Evolutionary conservation across 2,329 filamentous ascomycete species (phyloP).

Genomic region (Alternaria dauci): DNA sequence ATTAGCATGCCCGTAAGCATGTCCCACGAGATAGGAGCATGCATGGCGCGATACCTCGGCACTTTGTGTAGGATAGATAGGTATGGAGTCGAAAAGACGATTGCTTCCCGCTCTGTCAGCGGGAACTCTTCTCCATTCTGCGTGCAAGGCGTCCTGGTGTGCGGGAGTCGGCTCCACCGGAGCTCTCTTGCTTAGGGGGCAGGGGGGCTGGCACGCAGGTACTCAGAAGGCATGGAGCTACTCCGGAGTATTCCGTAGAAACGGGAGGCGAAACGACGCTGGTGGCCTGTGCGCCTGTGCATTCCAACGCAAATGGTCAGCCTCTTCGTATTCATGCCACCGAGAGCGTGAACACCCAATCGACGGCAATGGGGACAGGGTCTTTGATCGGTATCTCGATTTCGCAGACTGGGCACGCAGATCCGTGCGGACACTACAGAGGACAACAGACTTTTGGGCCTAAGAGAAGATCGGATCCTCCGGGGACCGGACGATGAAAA

Average conservation of each 20-base stretch:
- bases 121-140: not conserved
- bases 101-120: not conserved
- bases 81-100: not conserved
- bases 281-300: not conserved
- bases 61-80: not conserved
- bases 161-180: not conserved
- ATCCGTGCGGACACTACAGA: not conserved
- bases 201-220: not conserved
- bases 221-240: not conserved
- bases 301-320: not conserved
- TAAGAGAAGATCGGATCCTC: not conserved
- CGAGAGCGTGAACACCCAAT: not conserved
- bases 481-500: not conserved
- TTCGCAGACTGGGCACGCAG: not conserved
- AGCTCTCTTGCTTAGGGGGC: not conserved
- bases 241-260: not conserved
- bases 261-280: not conserved
- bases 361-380: not conserved
- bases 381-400: not conserved
- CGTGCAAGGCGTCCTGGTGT: not conserved
- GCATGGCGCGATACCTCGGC: not conserved
- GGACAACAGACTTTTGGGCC: not conserved
- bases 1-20: not conserved
- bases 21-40: not conserved
- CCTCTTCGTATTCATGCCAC: not conserved